A percentile compares a stretch with the other conserved stretches of the same genome.
Conservation (phyloP, 768 basidiomycete species). For the Macrolepiota albuminosa region DNA sequence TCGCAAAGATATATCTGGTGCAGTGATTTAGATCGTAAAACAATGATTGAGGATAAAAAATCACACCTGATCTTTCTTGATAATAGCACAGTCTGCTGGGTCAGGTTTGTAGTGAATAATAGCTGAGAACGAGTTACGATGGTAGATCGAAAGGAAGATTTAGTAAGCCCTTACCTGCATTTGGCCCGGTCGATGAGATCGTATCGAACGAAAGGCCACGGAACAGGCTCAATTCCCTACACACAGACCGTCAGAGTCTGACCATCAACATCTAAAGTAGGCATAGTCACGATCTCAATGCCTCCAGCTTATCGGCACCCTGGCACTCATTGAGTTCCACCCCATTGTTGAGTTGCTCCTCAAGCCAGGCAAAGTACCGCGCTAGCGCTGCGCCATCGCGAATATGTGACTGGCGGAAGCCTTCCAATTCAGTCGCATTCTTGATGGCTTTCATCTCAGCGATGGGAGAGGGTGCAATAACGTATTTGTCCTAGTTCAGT, state of each 20-base stretch:
- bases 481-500: conserved; percentile 48
- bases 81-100: conserved; percentile 62
- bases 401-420: conserved; percentile 85
- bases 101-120: conserved; percentile 94
- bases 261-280: background rate
- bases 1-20: conserved; percentile 55
- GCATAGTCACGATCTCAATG: conserved; percentile 68
- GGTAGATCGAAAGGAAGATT: background rate
- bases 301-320: conserved; percentile 73
- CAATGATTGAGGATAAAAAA: background rate
- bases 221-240: conserved; percentile 73
- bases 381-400: conserved; percentile 86
- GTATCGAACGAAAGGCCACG: conserved; percentile 88
- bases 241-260: background rate
- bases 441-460: conserved; percentile 80
- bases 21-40: background rate
- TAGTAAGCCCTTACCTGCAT: conserved; percentile 60
- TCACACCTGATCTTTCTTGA: conserved; percentile 67
- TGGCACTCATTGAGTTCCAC: conserved; percentile 70
- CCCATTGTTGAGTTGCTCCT: conserved; percentile 69
- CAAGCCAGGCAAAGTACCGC: conserved; percentile 93
- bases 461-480: conserved; percentile 64
- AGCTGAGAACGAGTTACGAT: conserved; percentile 35
- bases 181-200: conserved; percentile 90
- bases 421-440: conserved; percentile 77